These are phyloP conservation scores for Nakazawaea populi DNA, from an alignment of 805 yeast species.

Conservation along the genomic window DNA sequence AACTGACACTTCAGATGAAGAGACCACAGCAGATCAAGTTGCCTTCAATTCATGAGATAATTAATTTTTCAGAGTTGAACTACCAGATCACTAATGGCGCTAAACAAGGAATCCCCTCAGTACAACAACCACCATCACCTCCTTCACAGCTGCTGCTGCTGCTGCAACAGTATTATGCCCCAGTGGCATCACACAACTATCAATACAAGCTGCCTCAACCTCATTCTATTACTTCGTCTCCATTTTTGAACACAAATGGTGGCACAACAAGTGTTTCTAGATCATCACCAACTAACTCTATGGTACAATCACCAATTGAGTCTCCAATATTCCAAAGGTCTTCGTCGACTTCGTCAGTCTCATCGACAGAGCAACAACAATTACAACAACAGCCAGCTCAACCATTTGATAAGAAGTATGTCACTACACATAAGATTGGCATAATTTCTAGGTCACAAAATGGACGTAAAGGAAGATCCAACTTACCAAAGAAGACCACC, in stretches of 20 bases:
- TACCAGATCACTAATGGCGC: neutral
- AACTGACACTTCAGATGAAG: neutral
- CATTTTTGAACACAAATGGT: neutral
- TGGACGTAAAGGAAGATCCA: slow-evolving; percentile 35
- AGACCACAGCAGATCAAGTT: slow-evolving; percentile 7
- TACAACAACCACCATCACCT: slow-evolving; percentile 12
- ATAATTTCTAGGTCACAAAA: slow-evolving; percentile 11
- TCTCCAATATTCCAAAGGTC: slow-evolving; percentile 6
- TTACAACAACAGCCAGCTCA: neutral
- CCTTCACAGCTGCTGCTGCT: slow-evolving; percentile 12
- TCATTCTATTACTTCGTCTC: neutral
- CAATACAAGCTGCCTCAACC: neutral
- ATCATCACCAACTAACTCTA: slow-evolving; percentile 20
- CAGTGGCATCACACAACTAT: neutral
- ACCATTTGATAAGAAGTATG: neutral
- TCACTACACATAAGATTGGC: neutral
- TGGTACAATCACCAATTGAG: slow-evolving; percentile 6
- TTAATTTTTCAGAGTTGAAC: slow-evolving; percentile 6
- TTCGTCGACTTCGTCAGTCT: slow-evolving; percentile 3
- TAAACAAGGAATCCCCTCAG: slow-evolving; percentile 1
- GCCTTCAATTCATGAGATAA: slow-evolving; percentile 10
- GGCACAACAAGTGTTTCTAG: neutral
- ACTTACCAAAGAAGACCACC: slow-evolving; percentile 57
- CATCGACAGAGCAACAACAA: neutral
- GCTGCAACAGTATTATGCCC: neutral